phyloP scores from a whole-genome alignment of 768 basidiomycete genomes.

The Guyanaporus albipodus region DNA sequence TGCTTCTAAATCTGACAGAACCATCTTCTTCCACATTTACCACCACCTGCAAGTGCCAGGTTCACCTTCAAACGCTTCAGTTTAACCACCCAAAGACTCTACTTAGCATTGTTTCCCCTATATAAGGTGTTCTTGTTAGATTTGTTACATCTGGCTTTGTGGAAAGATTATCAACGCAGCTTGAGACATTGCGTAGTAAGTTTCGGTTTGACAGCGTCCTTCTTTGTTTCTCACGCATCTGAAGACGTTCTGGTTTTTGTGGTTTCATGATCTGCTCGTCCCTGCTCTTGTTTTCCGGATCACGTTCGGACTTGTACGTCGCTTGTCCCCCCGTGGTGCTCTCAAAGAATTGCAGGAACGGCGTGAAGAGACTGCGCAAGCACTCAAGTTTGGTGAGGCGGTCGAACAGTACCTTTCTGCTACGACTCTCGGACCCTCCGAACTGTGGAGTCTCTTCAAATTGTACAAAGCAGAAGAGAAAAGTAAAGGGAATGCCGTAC shows the following conservation, averaged over 20 bases:
- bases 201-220: slow-evolving; percentile 7
- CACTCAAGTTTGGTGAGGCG: slow-evolving; percentile 50
- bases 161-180: slow-evolving; percentile 50
- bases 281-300: slow-evolving; percentile 49
- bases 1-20: slow-evolving; percentile 24
- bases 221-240: slow-evolving; percentile 1
- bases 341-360: slow-evolving; percentile 50
- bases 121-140: slow-evolving; percentile 44
- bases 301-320: slow-evolving; percentile 45
- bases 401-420: slow-evolving; percentile 44
- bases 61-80: slow-evolving; percentile 56
- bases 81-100: slow-evolving; percentile 50
- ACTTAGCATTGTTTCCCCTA: slow-evolving; percentile 46
- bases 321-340: slow-evolving; percentile 52
- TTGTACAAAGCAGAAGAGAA: slow-evolving; percentile 38
- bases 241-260: slow-evolving; percentile 61
- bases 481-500: slow-evolving; percentile 28
- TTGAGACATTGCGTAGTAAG: slow-evolving; percentile 49
- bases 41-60: slow-evolving; percentile 34
- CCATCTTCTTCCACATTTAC: slow-evolving; percentile 47
- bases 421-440: slow-evolving; percentile 46
- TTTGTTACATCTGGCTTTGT: slow-evolving; percentile 46
- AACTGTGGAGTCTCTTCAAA: slow-evolving; percentile 51
- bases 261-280: slow-evolving; percentile 56
- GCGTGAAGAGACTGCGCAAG: slow-evolving; percentile 44